Percentiles rank a stretch among this genome's conserved stretches.
phyloP scores from a whole-genome alignment of 2,329 filamentous ascomycete genomes.

The Neodidymelliopsis sp. region DNA sequence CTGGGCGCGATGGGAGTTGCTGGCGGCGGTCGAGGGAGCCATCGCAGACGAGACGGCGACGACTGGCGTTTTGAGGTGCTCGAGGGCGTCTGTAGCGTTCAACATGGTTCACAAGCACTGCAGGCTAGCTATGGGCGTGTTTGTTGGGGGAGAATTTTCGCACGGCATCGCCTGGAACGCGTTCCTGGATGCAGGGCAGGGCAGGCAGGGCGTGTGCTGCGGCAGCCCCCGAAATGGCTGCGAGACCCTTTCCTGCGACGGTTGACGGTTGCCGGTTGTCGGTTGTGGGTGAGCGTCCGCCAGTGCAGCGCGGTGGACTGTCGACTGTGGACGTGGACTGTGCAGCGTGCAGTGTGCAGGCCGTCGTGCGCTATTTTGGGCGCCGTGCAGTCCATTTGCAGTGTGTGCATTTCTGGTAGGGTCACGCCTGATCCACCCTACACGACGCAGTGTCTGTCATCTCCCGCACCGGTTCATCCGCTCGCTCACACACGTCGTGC shows the following conservation, averaged over 20 bases:
- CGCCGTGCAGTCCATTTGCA: neutral
- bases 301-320: too few species aligned
- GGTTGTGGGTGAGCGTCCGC: neutral
- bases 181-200: neutral
- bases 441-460: constrained; percentile 13
- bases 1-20: neutral
- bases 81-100: neutral
- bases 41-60: constrained; percentile 3
- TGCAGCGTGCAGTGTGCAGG: neutral
- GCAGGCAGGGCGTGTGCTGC: too few species aligned
- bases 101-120: too few species aligned
- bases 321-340: neutral
- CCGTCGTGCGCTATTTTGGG: constrained; percentile 5
- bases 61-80: constrained; percentile 3
- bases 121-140: too few species aligned
- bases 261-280: neutral
- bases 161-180: neutral
- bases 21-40: too few species aligned
- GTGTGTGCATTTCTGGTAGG: neutral
- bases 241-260: neutral
- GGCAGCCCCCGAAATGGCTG: neutral
- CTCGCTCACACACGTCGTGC: constrained; percentile 15
- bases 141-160: constrained; percentile 1
- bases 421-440: constrained; percentile 8
- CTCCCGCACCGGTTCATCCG: constrained; percentile 17